Evolutionary conservation across 495 filamentous ascomycete species (phyloP), one percentile per base, ranked within the genome.

Genomic region (Umbilicaria muhlenbergii): DNA sequence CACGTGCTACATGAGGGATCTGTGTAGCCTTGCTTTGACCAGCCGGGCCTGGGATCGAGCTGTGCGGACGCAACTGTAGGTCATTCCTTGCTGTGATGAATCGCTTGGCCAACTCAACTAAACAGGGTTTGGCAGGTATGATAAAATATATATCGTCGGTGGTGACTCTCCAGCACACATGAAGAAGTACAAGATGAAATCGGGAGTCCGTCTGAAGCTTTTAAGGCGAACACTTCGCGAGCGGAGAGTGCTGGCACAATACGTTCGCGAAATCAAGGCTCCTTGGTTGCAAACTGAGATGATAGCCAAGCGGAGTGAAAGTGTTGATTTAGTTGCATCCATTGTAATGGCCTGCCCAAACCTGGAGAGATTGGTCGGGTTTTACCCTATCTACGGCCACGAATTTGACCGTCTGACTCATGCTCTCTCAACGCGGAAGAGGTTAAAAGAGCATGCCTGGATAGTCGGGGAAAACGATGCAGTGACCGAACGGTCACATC

Each of bases 261-360:
- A 80, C 34, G 85, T 94, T 34, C 71, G 71, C 21, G 80, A 80
- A 43, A 63, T 95, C 15, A 83, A 84, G 43, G 72, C 86, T 13
- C 78, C 82, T 1, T 14, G 21, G 2, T 16, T 51, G 18, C 47
- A 55, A 37, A 12, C 40, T 0, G 43, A 47, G 8, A 34, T 16
- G 15, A 72, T 81, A 11, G 55, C 61, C 7, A 61, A 70, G 54
- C 57, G 67, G 53, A 71, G 74, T 38, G 70, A 80, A 41, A 80
- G 84, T 48, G 70, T 81, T 28, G 76, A 88, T 49, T 45, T 83
- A 32, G 67, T 88, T 4, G 82, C 85, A 5, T 86, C 83, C 5
- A 61, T 95, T 21, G 74, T 94, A 24, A 87, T 87, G 79, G 75
- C 79, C 5, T 94, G 86, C 55, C 84, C 84, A 10, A 89, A 91